These are phyloP conservation scores for Syzygium malaccense DNA, from an alignment of 441 rosid genomes.

Conservation along the genomic window DNA sequence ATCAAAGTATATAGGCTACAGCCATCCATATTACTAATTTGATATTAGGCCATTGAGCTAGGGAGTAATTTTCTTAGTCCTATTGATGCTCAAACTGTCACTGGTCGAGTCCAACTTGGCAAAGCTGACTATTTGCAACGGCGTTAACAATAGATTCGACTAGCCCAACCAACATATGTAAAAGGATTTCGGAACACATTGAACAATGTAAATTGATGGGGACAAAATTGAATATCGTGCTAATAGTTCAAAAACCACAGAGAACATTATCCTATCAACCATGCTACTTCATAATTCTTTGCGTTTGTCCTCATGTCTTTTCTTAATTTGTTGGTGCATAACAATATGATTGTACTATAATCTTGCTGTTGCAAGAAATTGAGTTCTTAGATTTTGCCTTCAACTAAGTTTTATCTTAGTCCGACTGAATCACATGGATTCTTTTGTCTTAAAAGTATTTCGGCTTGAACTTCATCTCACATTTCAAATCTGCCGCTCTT, in stretches of 20 bases:
- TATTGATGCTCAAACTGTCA: too few relatives aligned
- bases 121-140: too few relatives aligned
- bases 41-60: neutral
- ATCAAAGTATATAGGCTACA: neutral
- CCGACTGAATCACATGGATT: neutral
- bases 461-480: neutral
- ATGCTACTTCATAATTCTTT: neutral
- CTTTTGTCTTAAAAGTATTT: neutral
- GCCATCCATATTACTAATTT: neutral
- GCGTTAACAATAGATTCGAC: too few relatives aligned
- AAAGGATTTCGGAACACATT: neutral
- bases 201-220: neutral
- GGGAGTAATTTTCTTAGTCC: too few relatives aligned
- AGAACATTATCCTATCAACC: neutral
- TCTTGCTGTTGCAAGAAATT: neutral
- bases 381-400: neutral
- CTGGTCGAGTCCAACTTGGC: too few relatives aligned
- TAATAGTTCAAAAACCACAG: neutral
- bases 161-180: neutral
- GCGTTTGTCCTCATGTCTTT: neutral
- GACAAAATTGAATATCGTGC: neutral
- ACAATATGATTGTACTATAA: neutral
- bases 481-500: neutral
- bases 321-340: neutral
- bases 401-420: neutral